phyloP scores from a whole-genome alignment of 257 asterid species.

The Jaltomata sinuosa region DNA sequence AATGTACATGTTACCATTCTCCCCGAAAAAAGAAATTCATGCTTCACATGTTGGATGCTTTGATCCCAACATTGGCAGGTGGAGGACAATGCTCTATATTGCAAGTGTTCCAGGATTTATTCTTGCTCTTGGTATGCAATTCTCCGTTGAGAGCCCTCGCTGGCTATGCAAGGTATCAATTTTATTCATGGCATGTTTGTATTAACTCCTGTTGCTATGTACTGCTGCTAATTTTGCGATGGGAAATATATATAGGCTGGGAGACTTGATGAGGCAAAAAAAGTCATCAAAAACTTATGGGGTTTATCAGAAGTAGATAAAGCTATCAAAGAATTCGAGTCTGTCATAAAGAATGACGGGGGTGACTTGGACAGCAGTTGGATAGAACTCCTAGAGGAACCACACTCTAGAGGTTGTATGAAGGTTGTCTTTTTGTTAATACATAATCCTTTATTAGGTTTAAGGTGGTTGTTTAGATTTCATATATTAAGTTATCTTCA shows the following conservation, averaged over 20 bases:
- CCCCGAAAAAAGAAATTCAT: not conserved
- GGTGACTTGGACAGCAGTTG: constrained; percentile 71
- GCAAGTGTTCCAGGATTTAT: constrained; percentile 63
- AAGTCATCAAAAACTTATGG: constrained; percentile 53
- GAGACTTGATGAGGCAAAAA: constrained; percentile 55
- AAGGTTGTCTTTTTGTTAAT: constrained; percentile 34
- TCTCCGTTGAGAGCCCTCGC: constrained; percentile 87
- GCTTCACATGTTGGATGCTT: not conserved
- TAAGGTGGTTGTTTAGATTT: not conserved
- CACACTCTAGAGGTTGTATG: constrained; percentile 84
- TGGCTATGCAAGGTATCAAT: constrained; percentile 79
- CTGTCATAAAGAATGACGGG: constrained; percentile 55
- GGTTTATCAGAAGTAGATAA: constrained; percentile 55
- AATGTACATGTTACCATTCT: not conserved
- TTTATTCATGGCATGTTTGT: not conserved
- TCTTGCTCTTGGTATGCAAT: constrained; percentile 77
- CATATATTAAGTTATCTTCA: not conserved
- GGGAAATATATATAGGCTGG: constrained; percentile 43
- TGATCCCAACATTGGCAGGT: constrained; percentile 36
- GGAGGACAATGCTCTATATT: constrained; percentile 66
- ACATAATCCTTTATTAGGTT: constrained; percentile 6
- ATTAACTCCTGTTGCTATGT: not conserved
- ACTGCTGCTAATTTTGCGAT: not conserved
- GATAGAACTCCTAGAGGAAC: constrained; percentile 69
- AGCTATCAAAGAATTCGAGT: constrained; percentile 64